Percentiles rank a stretch among this genome's conserved stretches.
Conservation (phyloP, 768 basidiomycete genomes). For the Leccinum subtestaceum region DNA sequence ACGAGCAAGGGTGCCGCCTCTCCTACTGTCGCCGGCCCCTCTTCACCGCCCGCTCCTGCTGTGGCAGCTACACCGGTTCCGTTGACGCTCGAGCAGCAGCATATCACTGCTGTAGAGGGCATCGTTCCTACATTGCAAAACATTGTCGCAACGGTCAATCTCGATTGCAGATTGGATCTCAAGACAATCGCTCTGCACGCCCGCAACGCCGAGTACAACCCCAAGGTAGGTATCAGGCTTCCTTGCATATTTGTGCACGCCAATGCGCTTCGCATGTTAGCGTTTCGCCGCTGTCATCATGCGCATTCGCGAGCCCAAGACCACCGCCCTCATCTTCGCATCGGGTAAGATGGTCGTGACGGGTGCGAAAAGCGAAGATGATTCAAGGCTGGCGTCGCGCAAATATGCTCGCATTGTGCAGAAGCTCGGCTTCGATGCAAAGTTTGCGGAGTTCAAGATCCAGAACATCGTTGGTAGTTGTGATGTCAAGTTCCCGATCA, state of each 20-base stretch:
- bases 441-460: constrained; percentile 99
- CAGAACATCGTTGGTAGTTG: constrained; percentile 99
- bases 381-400: constrained; percentile 92
- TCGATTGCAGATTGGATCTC: constrained; percentile 93
- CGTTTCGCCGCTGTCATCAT: constrained; percentile 99
- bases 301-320: constrained; percentile 99
- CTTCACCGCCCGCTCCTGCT: constrained; percentile 49
- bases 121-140: constrained; percentile 99
- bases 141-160: constrained; percentile 97
- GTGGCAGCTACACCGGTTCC: constrained; percentile 68
- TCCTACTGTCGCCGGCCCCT: constrained; percentile 55
- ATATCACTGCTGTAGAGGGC: constrained; percentile 95
- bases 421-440: constrained; percentile 98
- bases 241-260: constrained; percentile 43
- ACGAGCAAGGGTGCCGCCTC: constrained; percentile 31
- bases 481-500: constrained; percentile 98
- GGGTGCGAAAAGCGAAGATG: constrained; percentile 98
- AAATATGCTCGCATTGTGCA: constrained; percentile 99
- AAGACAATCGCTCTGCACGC: constrained; percentile 99
- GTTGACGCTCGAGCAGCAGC: constrained; percentile 85
- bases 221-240: constrained; percentile 82
- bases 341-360: constrained; percentile 99
- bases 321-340: constrained; percentile 98
- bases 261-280: constrained; percentile 72
- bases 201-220: constrained; percentile 98